Conservation (phyloP, 2,329 filamentous ascomycete species). For the Phyllosticta capitalensis region DNA sequence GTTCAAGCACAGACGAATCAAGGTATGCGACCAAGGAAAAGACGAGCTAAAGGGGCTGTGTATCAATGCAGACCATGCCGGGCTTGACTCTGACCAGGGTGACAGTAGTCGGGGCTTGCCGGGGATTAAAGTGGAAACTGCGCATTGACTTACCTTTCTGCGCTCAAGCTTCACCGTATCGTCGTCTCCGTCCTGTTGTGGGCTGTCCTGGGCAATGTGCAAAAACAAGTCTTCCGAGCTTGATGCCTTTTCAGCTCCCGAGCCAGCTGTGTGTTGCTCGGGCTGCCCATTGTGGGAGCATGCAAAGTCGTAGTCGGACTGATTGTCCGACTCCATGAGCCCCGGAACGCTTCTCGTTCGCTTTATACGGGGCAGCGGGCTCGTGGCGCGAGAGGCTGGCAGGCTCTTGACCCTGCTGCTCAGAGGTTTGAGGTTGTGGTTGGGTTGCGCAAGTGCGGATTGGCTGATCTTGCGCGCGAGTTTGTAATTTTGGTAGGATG, state of each 20-base stretch:
- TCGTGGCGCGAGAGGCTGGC: slow-evolving; percentile 4
- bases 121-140: neutral
- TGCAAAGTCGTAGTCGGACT: slow-evolving; percentile 22
- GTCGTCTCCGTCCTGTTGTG: slow-evolving; percentile 18
- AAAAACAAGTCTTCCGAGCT: slow-evolving; percentile 32
- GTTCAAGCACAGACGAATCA: neutral
- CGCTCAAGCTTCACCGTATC: slow-evolving; percentile 21
- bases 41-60: neutral
- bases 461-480: slow-evolving; percentile 20
- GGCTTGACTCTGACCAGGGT: neutral
- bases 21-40: neutral
- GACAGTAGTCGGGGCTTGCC: neutral
- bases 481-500: slow-evolving; percentile 14
- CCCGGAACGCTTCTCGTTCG: neutral
- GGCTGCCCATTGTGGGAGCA: slow-evolving; percentile 18
- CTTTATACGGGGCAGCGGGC: neutral
- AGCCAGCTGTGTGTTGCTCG: slow-evolving; percentile 5
- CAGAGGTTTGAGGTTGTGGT: neutral
- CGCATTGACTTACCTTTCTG: slow-evolving; percentile 21
- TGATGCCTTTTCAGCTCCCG: slow-evolving; percentile 1
- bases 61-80: neutral
- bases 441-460: slow-evolving; percentile 12
- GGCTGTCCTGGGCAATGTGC: slow-evolving; percentile 31
- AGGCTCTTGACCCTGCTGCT: slow-evolving; percentile 3
- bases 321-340: slow-evolving; percentile 15